Evolutionary conservation across 2,329 filamentous ascomycete genomes (phyloP).

Genomic region (Alternaria ventricosa): DNA sequence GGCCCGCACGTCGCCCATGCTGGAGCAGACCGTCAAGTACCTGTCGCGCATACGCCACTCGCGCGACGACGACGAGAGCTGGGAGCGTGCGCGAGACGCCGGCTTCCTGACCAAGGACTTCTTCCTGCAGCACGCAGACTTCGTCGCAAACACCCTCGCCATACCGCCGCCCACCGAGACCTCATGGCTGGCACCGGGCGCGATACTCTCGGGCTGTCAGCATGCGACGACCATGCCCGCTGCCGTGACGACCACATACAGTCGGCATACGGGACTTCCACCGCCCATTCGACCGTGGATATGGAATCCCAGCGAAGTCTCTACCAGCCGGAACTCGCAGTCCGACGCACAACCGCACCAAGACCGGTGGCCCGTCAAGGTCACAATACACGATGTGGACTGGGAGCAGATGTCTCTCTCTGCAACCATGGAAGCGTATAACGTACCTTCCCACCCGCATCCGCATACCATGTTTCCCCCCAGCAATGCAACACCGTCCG

Average conservation of each 20-base stretch:
- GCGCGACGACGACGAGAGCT: conserved; percentile 60
- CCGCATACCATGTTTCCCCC: conserved; percentile 34
- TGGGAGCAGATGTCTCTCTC: conserved; percentile 66
- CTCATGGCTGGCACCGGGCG: conserved; percentile 68
- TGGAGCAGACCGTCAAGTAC: conserved; percentile 68
- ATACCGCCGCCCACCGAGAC: conserved; percentile 60
- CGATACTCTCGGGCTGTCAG: conserved; percentile 67
- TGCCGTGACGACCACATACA: conserved; percentile 17
- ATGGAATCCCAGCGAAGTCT: conserved; percentile 39
- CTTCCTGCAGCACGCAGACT: conserved; percentile 62
- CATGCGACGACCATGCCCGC: conserved; percentile 57
- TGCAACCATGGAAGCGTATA: conserved; percentile 74
- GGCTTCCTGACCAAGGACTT: conserved; percentile 62
- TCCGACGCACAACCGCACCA: conserved; percentile 48
- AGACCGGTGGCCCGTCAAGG: conserved; percentile 71
- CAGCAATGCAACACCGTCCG: conserved; percentile 16
- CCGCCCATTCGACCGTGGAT: conserved; percentile 49
- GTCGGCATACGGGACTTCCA: conserved; percentile 31
- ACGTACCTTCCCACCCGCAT: conserved; percentile 61
- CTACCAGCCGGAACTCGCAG: conserved; percentile 28
- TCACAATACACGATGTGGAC: conserved; percentile 69
- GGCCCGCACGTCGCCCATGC: conserved; percentile 41
- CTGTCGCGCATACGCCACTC: conserved; percentile 64
- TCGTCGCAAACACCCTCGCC: conserved; percentile 62
- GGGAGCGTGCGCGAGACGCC: conserved; percentile 60